Conservation (phyloP, 768 basidiomycete genomes). For the Sarcodon aspratus region DNA sequence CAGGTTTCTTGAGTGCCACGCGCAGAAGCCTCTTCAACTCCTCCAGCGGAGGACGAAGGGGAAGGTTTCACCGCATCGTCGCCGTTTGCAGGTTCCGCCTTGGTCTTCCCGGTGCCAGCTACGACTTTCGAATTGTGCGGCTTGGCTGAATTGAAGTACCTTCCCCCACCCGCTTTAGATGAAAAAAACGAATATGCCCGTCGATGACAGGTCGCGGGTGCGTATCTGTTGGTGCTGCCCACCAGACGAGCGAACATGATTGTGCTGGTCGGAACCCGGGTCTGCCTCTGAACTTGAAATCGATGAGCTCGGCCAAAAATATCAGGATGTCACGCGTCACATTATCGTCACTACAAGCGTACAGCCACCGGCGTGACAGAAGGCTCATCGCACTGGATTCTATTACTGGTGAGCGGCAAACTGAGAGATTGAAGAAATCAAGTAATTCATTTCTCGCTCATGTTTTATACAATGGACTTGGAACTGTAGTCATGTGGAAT, state of each 20-base stretch:
- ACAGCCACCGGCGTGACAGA: too few relatives aligned
- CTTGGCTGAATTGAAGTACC: background rate
- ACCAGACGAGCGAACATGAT: background rate
- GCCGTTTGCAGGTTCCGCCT: background rate
- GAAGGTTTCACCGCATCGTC: background rate
- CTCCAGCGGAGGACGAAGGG: constrained; percentile 3
- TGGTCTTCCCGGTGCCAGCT: background rate
- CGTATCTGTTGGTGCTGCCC: background rate
- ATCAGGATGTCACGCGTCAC: too few relatives aligned
- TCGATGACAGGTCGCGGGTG: background rate
- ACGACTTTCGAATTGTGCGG: background rate
- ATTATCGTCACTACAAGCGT: too few relatives aligned
- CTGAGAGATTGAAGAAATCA: too few relatives aligned
- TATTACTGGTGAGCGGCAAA: too few relatives aligned
- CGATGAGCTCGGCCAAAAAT: too few relatives aligned
- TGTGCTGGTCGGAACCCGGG: too few relatives aligned
- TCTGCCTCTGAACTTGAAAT: too few relatives aligned
- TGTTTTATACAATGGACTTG: too few relatives aligned
- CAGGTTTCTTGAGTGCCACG: background rate
- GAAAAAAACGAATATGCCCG: background rate
- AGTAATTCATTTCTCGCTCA: too few relatives aligned
- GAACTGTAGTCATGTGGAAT: too few relatives aligned
- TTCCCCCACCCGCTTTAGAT: background rate
- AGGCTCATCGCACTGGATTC: too few relatives aligned
- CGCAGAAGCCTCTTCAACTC: background rate